Base-by-base conservation (phyloP, 2,329 filamentous ascomycete species). In the Xylariaceae sp. region DNA sequence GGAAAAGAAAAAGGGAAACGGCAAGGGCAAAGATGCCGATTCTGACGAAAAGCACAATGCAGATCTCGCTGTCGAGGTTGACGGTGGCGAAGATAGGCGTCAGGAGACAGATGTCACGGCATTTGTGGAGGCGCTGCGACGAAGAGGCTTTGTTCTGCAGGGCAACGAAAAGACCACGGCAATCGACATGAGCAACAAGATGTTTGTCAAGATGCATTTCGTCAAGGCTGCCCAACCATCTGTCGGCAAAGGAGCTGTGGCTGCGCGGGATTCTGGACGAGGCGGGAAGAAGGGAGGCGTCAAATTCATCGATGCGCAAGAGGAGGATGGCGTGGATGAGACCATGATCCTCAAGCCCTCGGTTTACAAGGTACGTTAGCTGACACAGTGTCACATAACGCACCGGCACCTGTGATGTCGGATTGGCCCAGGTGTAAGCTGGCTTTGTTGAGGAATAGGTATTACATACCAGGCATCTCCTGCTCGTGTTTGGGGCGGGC, bases 191-290 rank as follows among this genome's bases (percentile, higher is more conserved):
- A 84, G 82, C 58, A 99, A 99, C 77, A 95, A 89, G 77, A 99
- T 99, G 94, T 99, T 99, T 78, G 93, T 97, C 66, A 90, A 88
- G 77, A 93, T 99, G 91, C 86, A 88, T 68, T 99, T 99, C 74
- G 80, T 92, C 68, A 99, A 97, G 78, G 85, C 82, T n/a, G 85
- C 85, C 17, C 78, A 85, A 50, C 88, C 92, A 0, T 81, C 81
- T 1, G 88, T 86, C 72, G 92, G 92, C 23, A 95, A 96, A 77
- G 85, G 88, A 64, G 84, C 80, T 11, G 79, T 76, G 56, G 71
- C 74, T 11, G 64, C 41, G 37, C 66, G 63, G 47, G 65, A 68
- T 8, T n/a, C 57, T 4, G 53, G 55, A 13, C 60, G 64, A 49
- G 48, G 49, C 23, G 60, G 60, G 37, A 59, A 61, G 53, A 68